Base-by-base conservation (phyloP, 495 filamentous ascomycete species). In the Annulohypoxylon moriforme region DNA sequence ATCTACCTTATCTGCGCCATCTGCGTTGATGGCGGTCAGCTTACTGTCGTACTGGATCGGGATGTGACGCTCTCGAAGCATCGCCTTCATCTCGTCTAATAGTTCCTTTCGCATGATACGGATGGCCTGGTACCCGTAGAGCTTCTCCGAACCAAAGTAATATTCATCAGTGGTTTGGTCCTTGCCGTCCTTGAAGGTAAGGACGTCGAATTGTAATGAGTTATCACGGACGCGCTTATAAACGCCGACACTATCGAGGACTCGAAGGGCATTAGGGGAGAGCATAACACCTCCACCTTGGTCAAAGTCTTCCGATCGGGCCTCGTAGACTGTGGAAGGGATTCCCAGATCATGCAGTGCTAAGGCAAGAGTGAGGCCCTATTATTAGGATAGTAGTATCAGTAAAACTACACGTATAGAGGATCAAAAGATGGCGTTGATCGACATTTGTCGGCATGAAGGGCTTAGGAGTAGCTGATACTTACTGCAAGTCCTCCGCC, bases 271-370 rank as follows among this genome's bases (percentile, higher is more conserved):
- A 55, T 88, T 87, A 47, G 85, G 82, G 0, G 83, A 84, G 34
- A 87, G 81, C 81, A 84, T 85, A 47, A 88, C 73, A 5, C 83
- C 86, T 3, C 87, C 86, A 7, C 81, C 84, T 60, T 50, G 34
- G 34, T 36, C 34, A 8, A 36, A 36, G 34, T 36, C 49, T 27
- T 60, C 65, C 3, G 56, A 47, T 22, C 65, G 65, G 34, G 65
- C 56, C 20, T 68, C 65, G 10, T 60, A 68, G 24, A 68, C 56
- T 13, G 47, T 55, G 8, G 65, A 60, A 22, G 65, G 33, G n/a
- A 69, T 69, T n/a, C 56, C 40, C 29, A 69, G 42, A 18, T 50
- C 42, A 10, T 58, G 67, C 24, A 64, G 11, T 4, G 62, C 64
- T 11, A 67, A 18, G 29, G 64, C 64, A 10, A 67, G 42, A 14